These are phyloP conservation scores for Hirsutella rhossiliensis DNA, from an alignment of 2,329 filamentous ascomycete species.

Conservation along the genomic window DNA sequence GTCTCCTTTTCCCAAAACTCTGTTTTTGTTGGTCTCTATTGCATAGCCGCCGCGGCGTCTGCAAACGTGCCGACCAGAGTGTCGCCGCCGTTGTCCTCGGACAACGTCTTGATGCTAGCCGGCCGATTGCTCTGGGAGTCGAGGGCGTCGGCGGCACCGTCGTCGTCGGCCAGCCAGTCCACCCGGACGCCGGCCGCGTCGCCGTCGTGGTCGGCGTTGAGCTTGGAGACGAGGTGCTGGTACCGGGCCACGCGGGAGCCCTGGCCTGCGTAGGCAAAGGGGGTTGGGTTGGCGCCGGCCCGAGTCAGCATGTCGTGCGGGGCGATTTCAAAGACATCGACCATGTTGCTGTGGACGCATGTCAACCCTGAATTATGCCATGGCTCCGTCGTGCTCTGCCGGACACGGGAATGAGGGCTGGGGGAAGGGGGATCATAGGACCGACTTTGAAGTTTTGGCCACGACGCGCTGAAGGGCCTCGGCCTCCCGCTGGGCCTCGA, in stretches of 20 bases:
- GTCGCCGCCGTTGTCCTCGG: constrained; percentile 17
- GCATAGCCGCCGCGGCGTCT: constrained; percentile 43
- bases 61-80: constrained; percentile 49
- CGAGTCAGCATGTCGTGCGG: constrained; percentile 32
- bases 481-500: constrained; percentile 51
- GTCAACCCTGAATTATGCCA: not conserved
- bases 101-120: constrained; percentile 19
- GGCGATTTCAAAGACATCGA: constrained; percentile 55
- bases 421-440: not conserved
- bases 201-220: constrained; percentile 33
- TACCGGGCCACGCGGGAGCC: constrained; percentile 45
- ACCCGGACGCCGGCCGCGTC: constrained; percentile 31
- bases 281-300: constrained; percentile 18
- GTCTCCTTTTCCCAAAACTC: not conserved
- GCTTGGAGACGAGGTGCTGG: constrained; percentile 48
- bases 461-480: constrained; percentile 54
- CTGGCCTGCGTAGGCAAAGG: constrained; percentile 39
- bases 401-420: not conserved
- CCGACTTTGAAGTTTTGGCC: constrained; percentile 51
- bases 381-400: too few species aligned
- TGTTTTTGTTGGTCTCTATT: constrained; percentile 9
- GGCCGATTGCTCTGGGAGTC: constrained; percentile 29
- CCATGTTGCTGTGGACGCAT: constrained; percentile 42
- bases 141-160: constrained; percentile 34
- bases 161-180: constrained; percentile 44